Evolutionary conservation across 495 filamentous ascomycete genomes (phyloP).

Genomic region (Penicillium maclennaniae): DNA sequence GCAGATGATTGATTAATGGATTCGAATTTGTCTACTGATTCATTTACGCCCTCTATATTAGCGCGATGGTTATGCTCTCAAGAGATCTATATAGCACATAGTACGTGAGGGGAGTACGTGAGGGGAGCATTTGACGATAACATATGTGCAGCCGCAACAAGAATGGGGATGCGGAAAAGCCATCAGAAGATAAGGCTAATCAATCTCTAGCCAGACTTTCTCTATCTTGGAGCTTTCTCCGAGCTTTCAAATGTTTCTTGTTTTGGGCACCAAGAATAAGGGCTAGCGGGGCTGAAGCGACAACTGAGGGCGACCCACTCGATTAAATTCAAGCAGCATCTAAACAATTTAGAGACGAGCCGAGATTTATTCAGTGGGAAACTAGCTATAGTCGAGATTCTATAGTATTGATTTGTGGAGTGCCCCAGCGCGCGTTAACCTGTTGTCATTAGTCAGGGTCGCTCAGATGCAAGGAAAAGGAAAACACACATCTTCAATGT

Average conservation of each 20-base stretch:
- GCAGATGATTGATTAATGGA: too few species aligned
- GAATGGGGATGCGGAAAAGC: too few species aligned
- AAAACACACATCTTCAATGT: slow-evolving; percentile 36
- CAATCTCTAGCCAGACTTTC: not conserved
- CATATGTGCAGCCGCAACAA: too few species aligned
- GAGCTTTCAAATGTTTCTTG: slow-evolving; percentile 28
- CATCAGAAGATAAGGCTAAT: too few species aligned
- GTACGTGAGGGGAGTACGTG: too few species aligned
- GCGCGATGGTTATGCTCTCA: too few species aligned
- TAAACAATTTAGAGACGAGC: not conserved
- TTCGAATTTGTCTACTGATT: too few species aligned
- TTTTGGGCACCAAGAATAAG: not conserved
- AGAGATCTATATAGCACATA: too few species aligned
- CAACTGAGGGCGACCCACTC: not conserved
- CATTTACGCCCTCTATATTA: too few species aligned
- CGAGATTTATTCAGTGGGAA: not conserved
- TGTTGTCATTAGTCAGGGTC: not conserved
- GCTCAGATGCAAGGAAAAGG: not conserved
- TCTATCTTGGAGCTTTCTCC: slow-evolving; percentile 28
- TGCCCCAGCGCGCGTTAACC: slow-evolving; percentile 18
- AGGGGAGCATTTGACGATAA: too few species aligned
- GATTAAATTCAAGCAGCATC: not conserved
- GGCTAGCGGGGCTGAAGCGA: not conserved
- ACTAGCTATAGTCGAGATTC: slow-evolving; percentile 20
- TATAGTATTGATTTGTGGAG: not conserved